phyloP scores from a whole-genome alignment of 352 stramenopile species.

The Phytophthora ramorum region DNA sequence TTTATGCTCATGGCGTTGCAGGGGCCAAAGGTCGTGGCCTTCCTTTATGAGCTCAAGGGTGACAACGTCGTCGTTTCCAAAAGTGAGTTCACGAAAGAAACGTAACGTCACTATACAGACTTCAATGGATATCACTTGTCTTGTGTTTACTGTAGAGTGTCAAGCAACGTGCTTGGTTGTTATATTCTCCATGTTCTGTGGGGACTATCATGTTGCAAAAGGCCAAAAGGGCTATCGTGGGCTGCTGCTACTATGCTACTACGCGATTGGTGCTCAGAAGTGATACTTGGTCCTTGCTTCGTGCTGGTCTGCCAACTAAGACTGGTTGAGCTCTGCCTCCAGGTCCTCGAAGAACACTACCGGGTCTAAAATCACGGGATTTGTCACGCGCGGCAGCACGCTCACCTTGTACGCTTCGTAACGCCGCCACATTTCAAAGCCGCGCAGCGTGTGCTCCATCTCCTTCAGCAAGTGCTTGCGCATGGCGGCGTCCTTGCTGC shows the following conservation, averaged over 20 bases:
- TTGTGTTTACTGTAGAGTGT: slow-evolving; percentile 10
- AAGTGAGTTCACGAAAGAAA: slow-evolving; percentile 87
- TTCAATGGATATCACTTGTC: slow-evolving; percentile 17
- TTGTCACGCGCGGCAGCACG: slow-evolving; percentile 79
- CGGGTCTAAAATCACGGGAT: slow-evolving; percentile 74
- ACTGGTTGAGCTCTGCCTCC: slow-evolving; percentile 56
- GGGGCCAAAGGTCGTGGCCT: slow-evolving; percentile 95
- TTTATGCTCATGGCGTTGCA: slow-evolving; percentile 99
- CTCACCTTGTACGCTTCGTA: slow-evolving; percentile 76
- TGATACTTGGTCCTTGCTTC: slow-evolving; percentile 12
- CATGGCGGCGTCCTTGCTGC: slow-evolving; percentile 73
- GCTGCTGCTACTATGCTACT: slow-evolving; percentile 38
- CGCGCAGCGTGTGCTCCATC: slow-evolving; percentile 86
- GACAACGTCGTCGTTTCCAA: slow-evolving; percentile 91
- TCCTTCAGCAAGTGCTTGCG: slow-evolving; percentile 80
- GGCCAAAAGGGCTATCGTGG: slow-evolving; percentile 23
- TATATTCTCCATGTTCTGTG: slow-evolving; percentile 32
- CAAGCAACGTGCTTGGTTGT: slow-evolving; percentile 14
- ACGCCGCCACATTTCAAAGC: slow-evolving; percentile 89
- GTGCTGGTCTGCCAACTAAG: slow-evolving; percentile 24
- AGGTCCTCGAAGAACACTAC: slow-evolving; percentile 80
- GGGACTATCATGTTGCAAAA: slow-evolving; percentile 32
- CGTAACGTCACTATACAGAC: slow-evolving; percentile 28
- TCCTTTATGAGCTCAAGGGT: slow-evolving; percentile 95
- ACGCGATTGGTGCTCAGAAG: slow-evolving; percentile 20